phyloP scores from a whole-genome alignment of 768 basidiomycete species.

The Boletus insuetus region DNA sequence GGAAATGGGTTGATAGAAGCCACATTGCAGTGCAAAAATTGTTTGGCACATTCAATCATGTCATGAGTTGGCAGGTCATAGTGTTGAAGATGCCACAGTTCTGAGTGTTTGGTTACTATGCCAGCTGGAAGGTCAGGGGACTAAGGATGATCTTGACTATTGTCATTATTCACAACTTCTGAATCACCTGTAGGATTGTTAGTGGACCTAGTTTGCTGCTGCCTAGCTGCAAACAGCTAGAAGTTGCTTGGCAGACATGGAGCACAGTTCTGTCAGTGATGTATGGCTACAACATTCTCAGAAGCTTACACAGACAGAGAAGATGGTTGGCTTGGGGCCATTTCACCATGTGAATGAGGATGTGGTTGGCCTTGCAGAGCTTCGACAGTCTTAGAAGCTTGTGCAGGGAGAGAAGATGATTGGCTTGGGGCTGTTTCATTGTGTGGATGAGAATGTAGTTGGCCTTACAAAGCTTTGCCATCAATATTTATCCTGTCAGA shows the following conservation, averaged over 20 bases:
- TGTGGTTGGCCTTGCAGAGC: no score
- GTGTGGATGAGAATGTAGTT: no score
- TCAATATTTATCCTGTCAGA: no score
- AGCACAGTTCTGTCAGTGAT: background rate
- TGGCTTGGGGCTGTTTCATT: no score
- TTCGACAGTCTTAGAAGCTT: no score
- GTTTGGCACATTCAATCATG: no score
- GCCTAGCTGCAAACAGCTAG: background rate
- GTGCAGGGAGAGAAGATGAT: no score
- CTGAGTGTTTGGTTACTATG: background rate
- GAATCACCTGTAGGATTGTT: background rate
- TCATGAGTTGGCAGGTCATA: background rate
- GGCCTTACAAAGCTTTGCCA: no score
- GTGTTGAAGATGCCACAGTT: constrained; percentile 6
- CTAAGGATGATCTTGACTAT: background rate
- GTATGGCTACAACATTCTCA: background rate
- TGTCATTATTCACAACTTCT: background rate
- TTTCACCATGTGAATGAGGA: no score
- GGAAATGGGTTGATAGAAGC: constrained; percentile 5
- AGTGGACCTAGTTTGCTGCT: background rate
- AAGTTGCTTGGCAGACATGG: background rate
- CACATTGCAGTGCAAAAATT: background rate
- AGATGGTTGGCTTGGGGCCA: no score
- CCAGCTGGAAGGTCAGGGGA: background rate
- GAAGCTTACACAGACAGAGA: background rate